Evolutionary conservation across 73 alveolate genomes (phyloP).

Genomic region (Paramecium primaurelia): DNA sequence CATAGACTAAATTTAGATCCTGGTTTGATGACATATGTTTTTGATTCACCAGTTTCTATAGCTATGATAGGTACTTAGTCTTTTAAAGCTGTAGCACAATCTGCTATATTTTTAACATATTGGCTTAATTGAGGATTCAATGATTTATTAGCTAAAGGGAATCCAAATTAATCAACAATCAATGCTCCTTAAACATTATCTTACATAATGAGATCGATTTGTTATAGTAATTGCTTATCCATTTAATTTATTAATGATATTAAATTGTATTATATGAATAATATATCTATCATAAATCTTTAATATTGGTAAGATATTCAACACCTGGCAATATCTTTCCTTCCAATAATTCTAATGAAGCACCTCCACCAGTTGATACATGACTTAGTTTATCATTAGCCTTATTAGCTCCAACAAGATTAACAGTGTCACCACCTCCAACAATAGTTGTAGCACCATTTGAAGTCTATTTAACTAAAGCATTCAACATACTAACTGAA

Average conservation of each 20-base stretch:
- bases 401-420: slow-evolving; percentile 69
- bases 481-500: slow-evolving; percentile 68
- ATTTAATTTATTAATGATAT: background rate
- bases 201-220: background rate
- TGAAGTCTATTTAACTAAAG: slow-evolving; percentile 66
- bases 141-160: background rate
- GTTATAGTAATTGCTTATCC: background rate
- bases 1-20: background rate
- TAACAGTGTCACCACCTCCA: slow-evolving; percentile 96
- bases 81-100: too few relatives aligned
- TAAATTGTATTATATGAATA: background rate
- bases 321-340: slow-evolving; percentile 94
- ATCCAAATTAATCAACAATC: background rate
- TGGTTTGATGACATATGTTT: background rate
- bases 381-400: slow-evolving; percentile 72
- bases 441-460: slow-evolving; percentile 84
- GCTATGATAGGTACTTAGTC: background rate
- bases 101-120: too few relatives aligned
- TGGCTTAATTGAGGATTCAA: too few relatives aligned
- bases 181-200: background rate
- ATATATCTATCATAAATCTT: slow-evolving; percentile 51
- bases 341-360: slow-evolving; percentile 91
- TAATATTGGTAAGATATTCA: slow-evolving; percentile 53
- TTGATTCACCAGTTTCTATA: background rate
- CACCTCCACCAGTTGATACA: slow-evolving; percentile 98